phyloP scores from a whole-genome alignment of 352 stramenopile species.

The Thraustochytrium sp. region DNA sequence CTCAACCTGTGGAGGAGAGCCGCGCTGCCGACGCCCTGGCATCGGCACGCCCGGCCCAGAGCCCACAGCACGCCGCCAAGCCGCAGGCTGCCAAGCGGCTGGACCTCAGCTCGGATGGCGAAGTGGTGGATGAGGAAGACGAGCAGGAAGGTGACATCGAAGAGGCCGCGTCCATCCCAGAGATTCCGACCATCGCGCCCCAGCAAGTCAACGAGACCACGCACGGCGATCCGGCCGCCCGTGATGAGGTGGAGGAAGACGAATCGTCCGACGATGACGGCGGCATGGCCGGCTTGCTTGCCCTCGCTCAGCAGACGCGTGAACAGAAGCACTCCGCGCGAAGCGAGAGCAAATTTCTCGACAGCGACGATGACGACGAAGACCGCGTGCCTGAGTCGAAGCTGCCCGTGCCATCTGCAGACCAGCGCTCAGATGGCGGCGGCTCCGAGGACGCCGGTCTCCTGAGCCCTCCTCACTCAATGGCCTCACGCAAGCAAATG shows the following conservation, averaged over 20 bases:
- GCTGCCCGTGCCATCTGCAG: no score
- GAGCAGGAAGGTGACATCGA: neutral
- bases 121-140: neutral
- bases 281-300: neutral
- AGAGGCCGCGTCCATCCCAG: neutral
- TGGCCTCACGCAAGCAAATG: neutral
- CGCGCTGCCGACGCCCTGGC: neutral
- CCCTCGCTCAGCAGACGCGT: neutral
- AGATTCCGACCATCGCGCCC: neutral
- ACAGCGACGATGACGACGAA: neutral
- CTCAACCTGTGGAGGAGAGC: conserved; percentile 19
- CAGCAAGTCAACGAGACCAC: neutral
- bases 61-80: no score
- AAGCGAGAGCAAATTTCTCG: neutral
- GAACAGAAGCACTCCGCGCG: neutral
- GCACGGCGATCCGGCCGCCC: neutral
- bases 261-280: neutral
- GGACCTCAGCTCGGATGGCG: neutral
- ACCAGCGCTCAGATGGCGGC: neutral
- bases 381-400: neutral
- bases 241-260: conserved; percentile 6
- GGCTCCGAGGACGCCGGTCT: neutral
- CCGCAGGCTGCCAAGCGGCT: no score
- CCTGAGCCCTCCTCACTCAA: neutral
- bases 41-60: no score